A percentile compares a stretch with the other conserved stretches of the same genome.
Conservation (phyloP, 2,329 filamentous ascomycete species). For the Beauveria sp. region DNA sequence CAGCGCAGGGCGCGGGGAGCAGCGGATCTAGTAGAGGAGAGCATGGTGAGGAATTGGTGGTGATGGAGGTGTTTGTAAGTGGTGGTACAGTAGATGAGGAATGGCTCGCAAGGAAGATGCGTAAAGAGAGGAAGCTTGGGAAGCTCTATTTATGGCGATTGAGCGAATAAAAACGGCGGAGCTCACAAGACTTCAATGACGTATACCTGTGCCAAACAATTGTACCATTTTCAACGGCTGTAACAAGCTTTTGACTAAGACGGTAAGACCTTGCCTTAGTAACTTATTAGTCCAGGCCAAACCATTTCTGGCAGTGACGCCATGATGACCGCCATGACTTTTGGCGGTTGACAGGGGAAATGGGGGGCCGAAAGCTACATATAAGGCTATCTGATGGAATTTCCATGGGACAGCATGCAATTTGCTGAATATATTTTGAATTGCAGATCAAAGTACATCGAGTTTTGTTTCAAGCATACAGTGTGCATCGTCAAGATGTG, state of each 20-base stretch:
- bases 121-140: background rate
- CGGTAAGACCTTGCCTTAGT: too few species aligned
- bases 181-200: background rate
- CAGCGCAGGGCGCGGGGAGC: constrained; percentile 1
- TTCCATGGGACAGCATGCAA: background rate
- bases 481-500: too few species aligned
- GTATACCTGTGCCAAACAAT: background rate
- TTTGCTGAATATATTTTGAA: background rate
- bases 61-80: background rate
- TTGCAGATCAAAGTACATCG: background rate
- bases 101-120: too few species aligned
- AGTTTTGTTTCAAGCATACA: too few species aligned
- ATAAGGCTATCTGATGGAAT: background rate
- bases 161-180: background rate
- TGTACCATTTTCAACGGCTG: background rate
- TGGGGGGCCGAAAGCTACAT: too few species aligned
- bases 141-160: background rate
- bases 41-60: background rate
- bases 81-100: background rate
- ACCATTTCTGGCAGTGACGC: constrained; percentile 5
- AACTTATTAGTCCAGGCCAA: background rate
- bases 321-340: background rate
- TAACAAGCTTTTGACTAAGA: background rate
- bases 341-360: background rate
- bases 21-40: background rate